phyloP scores from a whole-genome alignment of 75 land plant species.

The Chamaecyparis obtusa region DNA sequence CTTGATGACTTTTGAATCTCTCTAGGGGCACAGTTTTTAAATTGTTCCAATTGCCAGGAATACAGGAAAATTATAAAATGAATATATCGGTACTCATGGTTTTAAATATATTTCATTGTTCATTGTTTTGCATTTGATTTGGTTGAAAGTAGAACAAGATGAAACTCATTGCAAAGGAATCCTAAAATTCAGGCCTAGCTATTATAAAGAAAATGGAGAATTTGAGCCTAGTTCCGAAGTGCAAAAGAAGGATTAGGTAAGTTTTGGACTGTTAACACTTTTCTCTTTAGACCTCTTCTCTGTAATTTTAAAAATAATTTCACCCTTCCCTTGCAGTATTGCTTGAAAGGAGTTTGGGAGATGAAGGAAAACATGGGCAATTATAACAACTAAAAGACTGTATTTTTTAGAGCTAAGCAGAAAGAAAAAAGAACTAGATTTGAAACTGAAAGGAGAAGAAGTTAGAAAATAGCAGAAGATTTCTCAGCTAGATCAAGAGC shows the following conservation, averaged over 20 bases:
- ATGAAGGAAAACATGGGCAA: slow-evolving; percentile 5
- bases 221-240: slow-evolving; percentile 20
- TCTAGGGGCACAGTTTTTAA: no score
- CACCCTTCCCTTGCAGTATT: not conserved
- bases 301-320: not conserved
- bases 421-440: slow-evolving; percentile 18
- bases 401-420: slow-evolving; percentile 17
- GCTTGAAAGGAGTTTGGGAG: slow-evolving; percentile 4
- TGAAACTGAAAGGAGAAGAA: slow-evolving; percentile 46
- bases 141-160: slow-evolving; percentile 30
- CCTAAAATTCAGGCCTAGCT: slow-evolving; percentile 34
- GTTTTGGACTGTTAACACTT: not conserved
- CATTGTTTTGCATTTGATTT: no score
- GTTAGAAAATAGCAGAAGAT: slow-evolving; percentile 56
- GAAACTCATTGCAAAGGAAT: slow-evolving; percentile 27
- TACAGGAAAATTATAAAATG: no score
- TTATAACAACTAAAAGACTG: not conserved
- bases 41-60: no score
- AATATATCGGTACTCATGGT: no score
- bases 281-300: not conserved
- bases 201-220: slow-evolving; percentile 64
- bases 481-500: slow-evolving; percentile 54
- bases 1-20: no score
- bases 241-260: slow-evolving; percentile 18
- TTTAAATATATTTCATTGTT: no score